Evolutionary conservation across 2,329 filamentous ascomycete species (phyloP).

Genomic region (Aspergillus sp.): DNA sequence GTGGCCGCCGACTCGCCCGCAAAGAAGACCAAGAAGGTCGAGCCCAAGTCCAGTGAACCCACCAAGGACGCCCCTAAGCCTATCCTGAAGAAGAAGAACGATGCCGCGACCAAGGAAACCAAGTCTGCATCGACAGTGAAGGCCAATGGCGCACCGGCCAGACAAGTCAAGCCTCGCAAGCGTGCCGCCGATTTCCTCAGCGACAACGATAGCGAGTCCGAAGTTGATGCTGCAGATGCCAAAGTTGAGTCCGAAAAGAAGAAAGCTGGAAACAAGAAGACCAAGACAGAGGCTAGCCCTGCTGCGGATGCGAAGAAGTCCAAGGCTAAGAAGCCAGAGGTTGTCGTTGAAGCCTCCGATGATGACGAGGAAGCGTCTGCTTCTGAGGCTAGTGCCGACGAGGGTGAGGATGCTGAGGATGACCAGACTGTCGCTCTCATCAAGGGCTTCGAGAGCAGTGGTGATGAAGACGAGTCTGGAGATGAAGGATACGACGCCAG

Average conservation of each 20-base stretch:
- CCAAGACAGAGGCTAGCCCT: slow-evolving; percentile 31
- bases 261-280: slow-evolving; percentile 44
- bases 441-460: slow-evolving; percentile 52
- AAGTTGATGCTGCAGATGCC: slow-evolving; percentile 15
- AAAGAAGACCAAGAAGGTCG: slow-evolving; percentile 56
- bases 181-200: slow-evolving; percentile 45
- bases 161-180: slow-evolving; percentile 41
- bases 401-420: slow-evolving; percentile 36
- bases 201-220: slow-evolving; percentile 36
- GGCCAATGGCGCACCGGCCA: slow-evolving; percentile 27
- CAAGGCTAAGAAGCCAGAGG: slow-evolving; percentile 44
- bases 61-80: slow-evolving; percentile 26
- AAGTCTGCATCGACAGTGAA: slow-evolving; percentile 23
- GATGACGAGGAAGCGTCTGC: slow-evolving; percentile 22
- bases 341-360: slow-evolving; percentile 30
- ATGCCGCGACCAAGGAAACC: slow-evolving; percentile 12
- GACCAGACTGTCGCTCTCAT: slow-evolving; percentile 53
- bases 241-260: slow-evolving; percentile 22
- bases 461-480: slow-evolving; percentile 47
- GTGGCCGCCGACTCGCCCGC: slow-evolving; percentile 45
- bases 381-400: slow-evolving; percentile 19
- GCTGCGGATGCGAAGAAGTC: slow-evolving; percentile 21
- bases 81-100: slow-evolving; percentile 25
- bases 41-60: slow-evolving; percentile 25
- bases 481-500: slow-evolving; percentile 44